A percentile compares a stretch with the other conserved stretches of the same genome.
Conservation (phyloP, 2,329 filamentous ascomycete species). For the Verticillium albo-atrum region DNA sequence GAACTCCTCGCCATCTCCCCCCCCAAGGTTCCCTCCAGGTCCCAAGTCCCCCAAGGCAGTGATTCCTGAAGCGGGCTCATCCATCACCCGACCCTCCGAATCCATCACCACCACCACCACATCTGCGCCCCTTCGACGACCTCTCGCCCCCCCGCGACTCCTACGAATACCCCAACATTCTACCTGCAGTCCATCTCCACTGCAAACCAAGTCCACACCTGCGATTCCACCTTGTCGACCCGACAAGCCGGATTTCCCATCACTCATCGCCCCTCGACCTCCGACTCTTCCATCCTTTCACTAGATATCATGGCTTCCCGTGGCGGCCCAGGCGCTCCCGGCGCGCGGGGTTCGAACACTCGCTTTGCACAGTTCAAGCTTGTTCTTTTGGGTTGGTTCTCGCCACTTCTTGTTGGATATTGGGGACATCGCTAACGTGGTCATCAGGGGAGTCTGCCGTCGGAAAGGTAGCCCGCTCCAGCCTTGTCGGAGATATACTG, state of each 20-base stretch:
- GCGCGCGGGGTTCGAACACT: constrained; percentile 63
- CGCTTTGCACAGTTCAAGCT: constrained; percentile 99
- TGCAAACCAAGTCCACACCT: neutral
- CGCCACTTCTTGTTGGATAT: neutral
- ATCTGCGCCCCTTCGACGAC: neutral
- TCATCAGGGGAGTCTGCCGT: constrained; percentile 89
- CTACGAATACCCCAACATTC: neutral
- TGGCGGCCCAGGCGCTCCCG: constrained; percentile 52
- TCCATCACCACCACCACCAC: constrained; percentile 6
- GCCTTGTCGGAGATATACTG: neutral
- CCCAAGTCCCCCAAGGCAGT: constrained; percentile 11
- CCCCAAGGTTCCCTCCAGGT: neutral
- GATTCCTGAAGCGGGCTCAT: constrained; percentile 9
- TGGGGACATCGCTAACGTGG: constrained; percentile 29
- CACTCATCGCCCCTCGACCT: constrained; percentile 17
- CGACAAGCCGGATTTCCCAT: constrained; percentile 3
- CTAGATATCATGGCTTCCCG: constrained; percentile 71
- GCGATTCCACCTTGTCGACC: constrained; percentile 7
- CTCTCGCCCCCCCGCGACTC: neutral
- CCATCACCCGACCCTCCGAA: constrained; percentile 1
- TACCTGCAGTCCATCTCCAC: neutral
- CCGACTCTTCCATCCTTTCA: constrained; percentile 17
- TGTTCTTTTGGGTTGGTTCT: constrained; percentile 78
- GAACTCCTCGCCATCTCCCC: neutral
- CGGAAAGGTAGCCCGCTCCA: constrained; percentile 69